Evolutionary conservation across 2,329 filamentous ascomycete species (phyloP), one percentile per base, ranked within the genome.

Genomic region (Fusarium aywerte): DNA sequence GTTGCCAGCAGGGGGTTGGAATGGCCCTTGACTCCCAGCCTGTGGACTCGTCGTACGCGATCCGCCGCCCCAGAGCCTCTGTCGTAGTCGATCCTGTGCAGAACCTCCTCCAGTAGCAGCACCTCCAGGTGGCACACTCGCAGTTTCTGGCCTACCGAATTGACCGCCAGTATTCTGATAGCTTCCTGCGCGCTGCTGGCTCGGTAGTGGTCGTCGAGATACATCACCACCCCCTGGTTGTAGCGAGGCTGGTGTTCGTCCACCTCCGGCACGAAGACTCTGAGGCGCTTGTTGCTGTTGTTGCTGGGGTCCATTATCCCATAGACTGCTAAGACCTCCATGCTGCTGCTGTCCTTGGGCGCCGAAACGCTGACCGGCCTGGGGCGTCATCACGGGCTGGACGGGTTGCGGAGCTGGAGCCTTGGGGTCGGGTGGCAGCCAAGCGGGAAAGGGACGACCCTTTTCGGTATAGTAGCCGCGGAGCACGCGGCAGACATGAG

Each of bases 381-480:
- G 78, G 75, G 76, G 85, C 78, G 67, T 80, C 78, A 87, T 83
- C 64, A 88, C 76, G 58, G 87, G 77, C 67, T 85, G 81, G 45
- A 81, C 78, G 32, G 85, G 82, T 35, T 85, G 88, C 5, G 86
- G 87, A 43, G 73, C 25, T 36, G 60, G 59, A 12, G 76, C 78
- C 79, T 92, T 95, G n/a, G 93, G 94, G 77, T 97, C 92, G 7
- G 92, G 90, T 9, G 94, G 93, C 9, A 98, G 89, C 95, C 96
- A 98, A 71, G 84, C 80, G 1, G 96, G 96, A 66, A 94, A 91
- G 3, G 89, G 84, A 21, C 90, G 89, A 70, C 90, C 92, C 76
- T 96, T 96, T 78, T 98, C 94, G 50, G 84, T 87, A 84, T 99
- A 98, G 85, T 98, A 97, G 72, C 89, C 90, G 73, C 96, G 91